phyloP scores from a whole-genome alignment of 208 protist genomes.

The Acanthamoeba triangularis region DNA sequence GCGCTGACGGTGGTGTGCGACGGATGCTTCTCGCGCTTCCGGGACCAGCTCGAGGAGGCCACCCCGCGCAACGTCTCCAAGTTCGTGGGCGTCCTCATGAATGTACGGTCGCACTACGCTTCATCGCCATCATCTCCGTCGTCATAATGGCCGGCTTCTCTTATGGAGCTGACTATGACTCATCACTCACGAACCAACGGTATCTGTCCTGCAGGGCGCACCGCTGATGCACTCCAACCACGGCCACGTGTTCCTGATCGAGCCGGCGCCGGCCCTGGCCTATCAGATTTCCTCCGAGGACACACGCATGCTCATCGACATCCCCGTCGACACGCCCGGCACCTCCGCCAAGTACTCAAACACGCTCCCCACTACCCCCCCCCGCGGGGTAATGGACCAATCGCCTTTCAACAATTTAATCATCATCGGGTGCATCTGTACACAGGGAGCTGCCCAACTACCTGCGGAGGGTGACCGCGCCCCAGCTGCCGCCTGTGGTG shows the following conservation, averaged over 20 bases:
- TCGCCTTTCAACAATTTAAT: not conserved
- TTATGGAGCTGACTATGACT: too few species aligned
- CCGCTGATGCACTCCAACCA: constrained; percentile 87
- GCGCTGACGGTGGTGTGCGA: constrained; percentile 22
- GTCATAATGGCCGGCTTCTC: too few species aligned
- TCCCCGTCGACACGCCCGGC: constrained; percentile 73
- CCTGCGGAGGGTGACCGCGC: constrained; percentile 93
- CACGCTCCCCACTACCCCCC: not conserved
- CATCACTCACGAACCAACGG: not conserved
- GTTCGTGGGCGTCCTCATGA: not conserved
- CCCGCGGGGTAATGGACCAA: not conserved
- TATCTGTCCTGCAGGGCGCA: not conserved
- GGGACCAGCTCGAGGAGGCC: constrained; percentile 44
- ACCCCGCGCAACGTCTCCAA: not conserved
- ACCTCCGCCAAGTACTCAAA: not conserved
- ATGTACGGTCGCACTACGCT: not conserved
- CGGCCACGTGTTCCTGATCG: constrained; percentile 95
- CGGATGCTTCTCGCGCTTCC: constrained; percentile 34
- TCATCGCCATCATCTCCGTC: not conserved
- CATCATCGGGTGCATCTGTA: not conserved
- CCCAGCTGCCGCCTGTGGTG: constrained; percentile 92
- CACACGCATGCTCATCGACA: constrained; percentile 86
- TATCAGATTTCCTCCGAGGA: constrained; percentile 80
- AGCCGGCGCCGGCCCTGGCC: constrained; percentile 94
- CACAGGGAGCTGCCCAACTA: constrained; percentile 91